A percentile compares a stretch with the other conserved stretches of the same genome.
Evolutionary conservation across 129 eudicot genomes (phyloP).

Genomic region (Centaurea solstitialis): DNA sequence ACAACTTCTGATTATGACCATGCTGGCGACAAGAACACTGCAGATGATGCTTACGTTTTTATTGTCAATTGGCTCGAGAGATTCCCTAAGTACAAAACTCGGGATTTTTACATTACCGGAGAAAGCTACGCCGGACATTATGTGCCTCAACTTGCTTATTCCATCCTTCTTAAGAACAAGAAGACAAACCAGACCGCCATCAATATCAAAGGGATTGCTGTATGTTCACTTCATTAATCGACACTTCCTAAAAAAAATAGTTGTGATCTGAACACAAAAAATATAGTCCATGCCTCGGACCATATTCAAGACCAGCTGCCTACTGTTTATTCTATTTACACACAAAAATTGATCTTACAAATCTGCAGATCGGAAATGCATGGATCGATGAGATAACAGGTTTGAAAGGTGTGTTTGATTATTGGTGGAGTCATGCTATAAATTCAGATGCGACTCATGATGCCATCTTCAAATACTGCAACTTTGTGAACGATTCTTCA

Average conservation of each 20-base stretch:
- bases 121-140: slow-evolving; percentile 65
- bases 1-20: slow-evolving; percentile 39
- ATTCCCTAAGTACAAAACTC: slow-evolving; percentile 49
- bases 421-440: slow-evolving; percentile 53
- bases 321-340: not conserved
- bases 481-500: slow-evolving; percentile 23
- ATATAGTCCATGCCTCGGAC: not conserved
- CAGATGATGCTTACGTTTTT: slow-evolving; percentile 45
- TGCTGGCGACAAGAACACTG: slow-evolving; percentile 56
- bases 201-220: slow-evolving; percentile 60
- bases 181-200: slow-evolving; percentile 38
- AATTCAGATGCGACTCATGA: slow-evolving; percentile 39
- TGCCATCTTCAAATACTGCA: slow-evolving; percentile 31
- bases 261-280: not conserved
- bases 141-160: slow-evolving; percentile 59
- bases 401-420: slow-evolving; percentile 33
- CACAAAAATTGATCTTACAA: not conserved
- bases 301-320: not conserved
- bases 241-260: not conserved
- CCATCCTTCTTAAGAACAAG: slow-evolving; percentile 44
- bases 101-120: slow-evolving; percentile 51
- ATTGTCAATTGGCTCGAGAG: slow-evolving; percentile 56
- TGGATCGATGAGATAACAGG: slow-evolving; percentile 35
- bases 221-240: slow-evolving; percentile 15
- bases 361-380: slow-evolving; percentile 51